Percentiles rank a stretch among this genome's conserved stretches.
Evolutionary conservation across 192 early-diverging fungal species (phyloP).

Genomic region (Diversispora epigaea): DNA sequence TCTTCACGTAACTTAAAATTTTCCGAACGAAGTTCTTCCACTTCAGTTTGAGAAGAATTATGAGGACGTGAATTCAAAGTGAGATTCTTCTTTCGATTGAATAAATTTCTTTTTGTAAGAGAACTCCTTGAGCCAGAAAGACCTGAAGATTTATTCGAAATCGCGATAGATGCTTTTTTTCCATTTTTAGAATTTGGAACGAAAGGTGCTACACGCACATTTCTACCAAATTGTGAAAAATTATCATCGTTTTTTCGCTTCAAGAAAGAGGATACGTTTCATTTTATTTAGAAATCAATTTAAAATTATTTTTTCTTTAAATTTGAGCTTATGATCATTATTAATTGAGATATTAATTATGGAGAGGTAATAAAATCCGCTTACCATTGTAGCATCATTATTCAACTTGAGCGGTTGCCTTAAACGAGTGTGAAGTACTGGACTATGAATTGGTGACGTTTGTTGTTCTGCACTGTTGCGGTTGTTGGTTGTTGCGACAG

Average conservation of each 20-base stretch:
- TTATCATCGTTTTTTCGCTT: conserved; percentile 4
- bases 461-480: too few species aligned
- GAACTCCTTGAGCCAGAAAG: background rate
- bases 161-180: background rate
- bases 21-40: background rate
- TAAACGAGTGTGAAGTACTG: background rate
- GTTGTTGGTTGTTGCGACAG: background rate
- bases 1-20: background rate
- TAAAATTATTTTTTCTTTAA: background rate
- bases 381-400: background rate
- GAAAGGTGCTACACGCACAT: background rate
- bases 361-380: background rate
- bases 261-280: background rate
- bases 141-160: background rate
- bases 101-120: background rate
- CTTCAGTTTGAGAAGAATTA: background rate
- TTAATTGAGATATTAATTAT: background rate
- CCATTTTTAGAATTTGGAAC: background rate
- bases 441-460: background rate
- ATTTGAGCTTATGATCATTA: background rate
- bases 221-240: background rate
- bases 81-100: background rate
- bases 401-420: background rate
- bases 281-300: background rate
- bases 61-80: background rate